phyloP scores from a whole-genome alignment of 164 flowering plant species.

The Nymphaea colorata region DNA sequence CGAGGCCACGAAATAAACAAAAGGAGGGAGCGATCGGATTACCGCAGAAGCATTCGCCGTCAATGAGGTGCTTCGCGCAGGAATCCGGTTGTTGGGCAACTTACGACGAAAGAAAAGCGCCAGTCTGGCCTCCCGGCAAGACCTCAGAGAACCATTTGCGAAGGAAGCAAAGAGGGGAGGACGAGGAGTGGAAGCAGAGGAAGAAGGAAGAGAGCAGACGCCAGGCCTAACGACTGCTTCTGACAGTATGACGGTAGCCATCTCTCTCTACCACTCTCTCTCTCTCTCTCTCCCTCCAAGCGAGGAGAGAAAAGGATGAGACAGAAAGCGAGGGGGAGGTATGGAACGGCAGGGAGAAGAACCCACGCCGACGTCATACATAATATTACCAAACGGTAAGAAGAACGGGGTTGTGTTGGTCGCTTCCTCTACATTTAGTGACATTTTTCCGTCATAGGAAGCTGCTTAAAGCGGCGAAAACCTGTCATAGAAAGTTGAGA shows the following conservation, averaged over 20 bases:
- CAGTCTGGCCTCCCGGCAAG: neutral
- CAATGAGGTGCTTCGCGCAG: neutral
- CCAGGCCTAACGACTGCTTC: neutral
- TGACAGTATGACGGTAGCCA: neutral
- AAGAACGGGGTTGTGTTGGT: too few species aligned
- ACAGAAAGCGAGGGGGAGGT: too few species aligned
- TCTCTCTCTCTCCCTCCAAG: constrained; percentile 1
- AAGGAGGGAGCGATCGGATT: neutral
- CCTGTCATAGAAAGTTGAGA: too few species aligned
- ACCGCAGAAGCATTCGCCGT: neutral
- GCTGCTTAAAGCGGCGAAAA: too few species aligned
- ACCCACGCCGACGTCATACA: too few species aligned
- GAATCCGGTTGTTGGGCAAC: neutral
- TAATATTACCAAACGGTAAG: too few species aligned
- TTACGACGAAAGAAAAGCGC: neutral
- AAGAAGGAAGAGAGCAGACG: neutral
- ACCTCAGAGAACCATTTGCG: neutral
- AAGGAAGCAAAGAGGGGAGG: neutral
- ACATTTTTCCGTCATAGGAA: too few species aligned
- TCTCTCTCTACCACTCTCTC: neutral
- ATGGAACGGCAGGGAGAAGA: too few species aligned
- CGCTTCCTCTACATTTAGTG: too few species aligned
- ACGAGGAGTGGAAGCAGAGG: neutral
- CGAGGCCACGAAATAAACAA: neutral
- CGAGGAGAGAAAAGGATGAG: too few species aligned